Evolutionary conservation across 805 yeast genomes (phyloP).

Genomic region (Candida orba): DNA sequence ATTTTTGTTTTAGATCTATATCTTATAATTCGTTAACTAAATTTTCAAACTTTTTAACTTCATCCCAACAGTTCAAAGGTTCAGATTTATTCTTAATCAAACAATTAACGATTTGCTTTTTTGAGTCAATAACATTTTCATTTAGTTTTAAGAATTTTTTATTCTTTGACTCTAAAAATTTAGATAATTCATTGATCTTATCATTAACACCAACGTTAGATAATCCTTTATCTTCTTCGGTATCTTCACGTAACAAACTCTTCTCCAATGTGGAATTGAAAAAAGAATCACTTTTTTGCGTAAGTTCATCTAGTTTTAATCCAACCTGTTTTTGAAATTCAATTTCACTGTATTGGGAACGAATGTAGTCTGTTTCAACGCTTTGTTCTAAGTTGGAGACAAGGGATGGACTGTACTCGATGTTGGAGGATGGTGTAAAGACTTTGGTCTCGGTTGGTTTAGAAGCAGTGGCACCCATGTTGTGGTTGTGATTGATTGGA

Average conservation of each 20-base stretch:
- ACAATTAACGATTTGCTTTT: slow-evolving; percentile 49
- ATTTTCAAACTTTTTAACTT: slow-evolving; percentile 61
- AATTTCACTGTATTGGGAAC: slow-evolving; percentile 61
- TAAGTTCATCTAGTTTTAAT: slow-evolving; percentile 47
- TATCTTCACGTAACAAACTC: slow-evolving; percentile 30
- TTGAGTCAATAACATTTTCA: slow-evolving; percentile 38
- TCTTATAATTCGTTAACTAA: slow-evolving; percentile 41
- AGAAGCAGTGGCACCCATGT: slow-evolving; percentile 55
- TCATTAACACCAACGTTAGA: slow-evolving; percentile 31
- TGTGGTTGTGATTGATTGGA: background rate
- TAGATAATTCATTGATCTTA: slow-evolving; percentile 33
- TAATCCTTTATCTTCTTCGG: slow-evolving; percentile 25
- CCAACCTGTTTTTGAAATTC: slow-evolving; percentile 60
- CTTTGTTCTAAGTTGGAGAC: slow-evolving; percentile 56
- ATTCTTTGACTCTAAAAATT: slow-evolving; percentile 30
- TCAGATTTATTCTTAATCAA: slow-evolving; percentile 51
- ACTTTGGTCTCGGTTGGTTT: slow-evolving; percentile 57
- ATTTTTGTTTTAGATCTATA: too few species aligned
- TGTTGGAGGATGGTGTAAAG: slow-evolving; percentile 59
- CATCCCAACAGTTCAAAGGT: slow-evolving; percentile 78
- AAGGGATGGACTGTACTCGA: slow-evolving; percentile 59
- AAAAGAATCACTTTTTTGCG: slow-evolving; percentile 41
- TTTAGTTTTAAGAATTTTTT: slow-evolving; percentile 28
- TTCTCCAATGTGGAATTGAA: slow-evolving; percentile 44
- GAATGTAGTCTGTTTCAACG: slow-evolving; percentile 61